Conservation (phyloP, 179 eudicot species). For the Patellifolia procumbens region DNA sequence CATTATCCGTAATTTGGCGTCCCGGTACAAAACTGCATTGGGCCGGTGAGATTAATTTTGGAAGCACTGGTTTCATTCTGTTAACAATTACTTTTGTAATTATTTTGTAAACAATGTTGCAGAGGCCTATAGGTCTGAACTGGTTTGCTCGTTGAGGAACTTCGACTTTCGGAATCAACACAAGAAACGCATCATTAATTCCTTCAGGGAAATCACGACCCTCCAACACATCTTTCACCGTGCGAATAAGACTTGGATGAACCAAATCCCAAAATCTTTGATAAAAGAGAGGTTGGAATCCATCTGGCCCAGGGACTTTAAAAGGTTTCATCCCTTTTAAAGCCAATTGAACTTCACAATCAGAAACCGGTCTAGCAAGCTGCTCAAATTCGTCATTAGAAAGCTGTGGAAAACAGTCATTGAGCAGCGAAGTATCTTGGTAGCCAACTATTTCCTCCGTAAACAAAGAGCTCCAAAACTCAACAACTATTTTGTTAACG, state of each 20-base stretch:
- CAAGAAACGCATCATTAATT: background rate
- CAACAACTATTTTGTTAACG: background rate
- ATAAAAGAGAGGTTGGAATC: background rate
- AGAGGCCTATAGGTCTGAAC: background rate
- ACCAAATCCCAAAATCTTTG: background rate
- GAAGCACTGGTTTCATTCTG: background rate
- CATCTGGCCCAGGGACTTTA: background rate
- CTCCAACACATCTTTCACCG: background rate
- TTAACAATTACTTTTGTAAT: conserved; percentile 3
- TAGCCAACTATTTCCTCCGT: too few species aligned
- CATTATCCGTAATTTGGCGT: too few species aligned
- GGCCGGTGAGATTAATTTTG: background rate
- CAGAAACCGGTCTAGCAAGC: too few species aligned
- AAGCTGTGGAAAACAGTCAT: background rate
- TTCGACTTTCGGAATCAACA: background rate
- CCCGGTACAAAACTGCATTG: too few species aligned
- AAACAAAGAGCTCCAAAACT: too few species aligned
- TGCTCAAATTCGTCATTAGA: too few species aligned
- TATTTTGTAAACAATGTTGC: background rate
- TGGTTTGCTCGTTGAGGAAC: background rate
- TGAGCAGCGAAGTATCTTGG: too few species aligned
- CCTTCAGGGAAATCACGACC: background rate
- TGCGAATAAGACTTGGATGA: background rate
- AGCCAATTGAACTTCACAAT: background rate
- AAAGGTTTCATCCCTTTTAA: background rate